Percentiles rank a stretch among this genome's conserved stretches.
phyloP scores from a whole-genome alignment of 805 yeast species.

The Starmerella vitae region DNA sequence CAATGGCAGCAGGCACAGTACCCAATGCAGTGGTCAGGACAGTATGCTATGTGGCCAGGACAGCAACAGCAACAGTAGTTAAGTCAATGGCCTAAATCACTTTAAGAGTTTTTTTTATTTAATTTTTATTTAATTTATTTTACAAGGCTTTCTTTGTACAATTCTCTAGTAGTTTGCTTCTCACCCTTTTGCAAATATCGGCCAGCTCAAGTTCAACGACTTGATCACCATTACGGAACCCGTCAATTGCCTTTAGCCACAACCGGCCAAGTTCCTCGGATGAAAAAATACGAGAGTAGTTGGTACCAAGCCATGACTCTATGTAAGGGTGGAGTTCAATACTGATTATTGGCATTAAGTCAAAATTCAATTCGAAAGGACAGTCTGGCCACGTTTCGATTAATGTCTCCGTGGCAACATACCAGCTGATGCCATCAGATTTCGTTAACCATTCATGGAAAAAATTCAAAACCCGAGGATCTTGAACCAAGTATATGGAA shows the following conservation, averaged over 20 bases:
- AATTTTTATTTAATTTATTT: not conserved
- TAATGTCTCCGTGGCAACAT: not conserved
- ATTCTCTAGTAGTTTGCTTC: not conserved
- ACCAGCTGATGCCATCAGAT: not conserved
- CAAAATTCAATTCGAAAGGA: not conserved
- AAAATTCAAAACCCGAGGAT: constrained; percentile 14
- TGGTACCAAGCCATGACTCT: constrained; percentile 2
- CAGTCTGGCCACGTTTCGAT: not conserved
- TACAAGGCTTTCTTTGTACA: not conserved
- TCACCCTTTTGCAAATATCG: constrained; percentile 1
- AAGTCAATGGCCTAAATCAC: too few species aligned
- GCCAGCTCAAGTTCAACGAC: constrained; percentile 10
- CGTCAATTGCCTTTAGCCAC: constrained; percentile 9
- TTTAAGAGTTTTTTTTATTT: too few species aligned
- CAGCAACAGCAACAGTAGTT: constrained; percentile 1
- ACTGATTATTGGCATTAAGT: not conserved
- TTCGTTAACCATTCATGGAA: constrained; percentile 1
- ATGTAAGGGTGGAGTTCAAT: not conserved
- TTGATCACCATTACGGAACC: constrained; percentile 7
- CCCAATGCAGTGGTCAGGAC: not conserved
- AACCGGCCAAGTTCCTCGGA: not conserved
- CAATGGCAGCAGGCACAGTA: constrained; percentile 3
- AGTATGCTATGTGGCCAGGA: constrained; percentile 9
- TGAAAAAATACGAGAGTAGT: constrained; percentile 3
- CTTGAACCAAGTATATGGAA: constrained; percentile 15